A percentile compares a stretch with the other conserved stretches of the same genome.
Conservation (phyloP, 2,329 filamentous ascomycete species). For the Geosmithia putterillii region DNA sequence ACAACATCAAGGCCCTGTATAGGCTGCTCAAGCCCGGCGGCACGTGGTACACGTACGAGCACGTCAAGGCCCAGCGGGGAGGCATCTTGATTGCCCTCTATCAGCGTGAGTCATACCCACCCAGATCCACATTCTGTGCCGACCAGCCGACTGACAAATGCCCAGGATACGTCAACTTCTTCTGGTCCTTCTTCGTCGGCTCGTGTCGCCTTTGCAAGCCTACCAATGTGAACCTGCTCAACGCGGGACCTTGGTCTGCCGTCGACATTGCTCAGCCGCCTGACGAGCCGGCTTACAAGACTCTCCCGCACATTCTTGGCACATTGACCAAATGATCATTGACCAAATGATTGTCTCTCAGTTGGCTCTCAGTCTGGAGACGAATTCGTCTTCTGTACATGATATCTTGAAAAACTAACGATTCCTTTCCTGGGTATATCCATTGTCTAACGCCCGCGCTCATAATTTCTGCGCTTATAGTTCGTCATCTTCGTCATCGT, state of each 20-base stretch:
- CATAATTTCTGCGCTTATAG: too few species aligned
- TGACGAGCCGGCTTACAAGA: conserved; percentile 26
- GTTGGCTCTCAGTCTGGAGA: neutral
- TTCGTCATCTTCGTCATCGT: conserved; percentile 13
- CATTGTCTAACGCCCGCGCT: neutral
- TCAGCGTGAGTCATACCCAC: conserved; percentile 30
- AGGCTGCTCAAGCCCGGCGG: conserved; percentile 47
- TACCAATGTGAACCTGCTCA: conserved; percentile 31
- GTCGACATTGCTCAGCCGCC: conserved; percentile 31
- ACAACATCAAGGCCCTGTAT: conserved; percentile 43
- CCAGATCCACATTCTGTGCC: neutral
- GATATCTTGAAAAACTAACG: neutral
- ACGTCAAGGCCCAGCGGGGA: conserved; percentile 31
- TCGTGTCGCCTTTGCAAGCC: conserved; percentile 38
- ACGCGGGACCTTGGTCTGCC: conserved; percentile 36
- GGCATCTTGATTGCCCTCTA: conserved; percentile 30
- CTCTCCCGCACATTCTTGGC: conserved; percentile 37
- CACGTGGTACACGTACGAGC: conserved; percentile 51
- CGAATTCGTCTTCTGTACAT: neutral
- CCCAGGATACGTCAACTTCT: conserved; percentile 34
- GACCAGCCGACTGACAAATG: neutral
- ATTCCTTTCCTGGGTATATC: conserved; percentile 1
- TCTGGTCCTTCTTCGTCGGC: conserved; percentile 39
- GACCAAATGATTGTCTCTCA: neutral
- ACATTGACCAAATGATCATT: conserved; percentile 35